Percentiles rank a stretch among this genome's conserved stretches.
Conservation (phyloP, 2,329 filamentous ascomycete genomes). For the Didymella glomerata region DNA sequence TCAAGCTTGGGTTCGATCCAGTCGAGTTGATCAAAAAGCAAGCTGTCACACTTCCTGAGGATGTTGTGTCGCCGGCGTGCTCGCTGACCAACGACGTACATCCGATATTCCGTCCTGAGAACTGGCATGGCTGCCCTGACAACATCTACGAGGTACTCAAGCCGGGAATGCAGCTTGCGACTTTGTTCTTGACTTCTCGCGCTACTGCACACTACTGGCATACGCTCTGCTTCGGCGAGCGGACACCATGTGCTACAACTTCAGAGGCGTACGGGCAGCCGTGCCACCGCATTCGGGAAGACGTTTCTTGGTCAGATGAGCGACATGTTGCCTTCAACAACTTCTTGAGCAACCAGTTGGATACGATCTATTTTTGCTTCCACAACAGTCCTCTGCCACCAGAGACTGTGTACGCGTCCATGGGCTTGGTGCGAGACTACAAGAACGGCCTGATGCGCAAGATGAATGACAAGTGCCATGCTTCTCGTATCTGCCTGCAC, state of each 20-base stretch:
- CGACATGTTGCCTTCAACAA: slow-evolving; percentile 40
- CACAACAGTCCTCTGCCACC: slow-evolving; percentile 48
- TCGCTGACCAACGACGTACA: slow-evolving; percentile 51
- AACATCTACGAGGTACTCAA: slow-evolving; percentile 51
- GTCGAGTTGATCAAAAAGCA: slow-evolving; percentile 52
- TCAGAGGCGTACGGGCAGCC: slow-evolving; percentile 45
- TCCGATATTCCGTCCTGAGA: slow-evolving; percentile 49
- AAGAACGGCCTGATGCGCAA: slow-evolving; percentile 49
- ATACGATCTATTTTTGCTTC: slow-evolving; percentile 52
- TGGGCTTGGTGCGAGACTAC: slow-evolving; percentile 50
- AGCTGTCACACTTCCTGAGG: slow-evolving; percentile 45
- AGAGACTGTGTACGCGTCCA: slow-evolving; percentile 50
- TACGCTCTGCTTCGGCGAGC: slow-evolving; percentile 49
- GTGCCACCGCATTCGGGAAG: slow-evolving; percentile 48
- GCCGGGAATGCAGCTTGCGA: slow-evolving; percentile 48
- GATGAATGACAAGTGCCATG: slow-evolving; percentile 48
- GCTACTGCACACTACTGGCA: slow-evolving; percentile 51
- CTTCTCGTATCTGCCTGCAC: slow-evolving; percentile 50
- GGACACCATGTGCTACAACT: slow-evolving; percentile 41
- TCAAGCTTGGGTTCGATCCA: slow-evolving; percentile 51
- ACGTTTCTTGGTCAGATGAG: slow-evolving; percentile 47
- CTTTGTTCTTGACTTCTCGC: slow-evolving; percentile 46
- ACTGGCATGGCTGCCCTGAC: slow-evolving; percentile 52
- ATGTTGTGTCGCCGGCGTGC: slow-evolving; percentile 29
- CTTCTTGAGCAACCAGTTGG: slow-evolving; percentile 44